Conservation (phyloP, 1,139 yeast species). For the Kazachstania sp. region DNA sequence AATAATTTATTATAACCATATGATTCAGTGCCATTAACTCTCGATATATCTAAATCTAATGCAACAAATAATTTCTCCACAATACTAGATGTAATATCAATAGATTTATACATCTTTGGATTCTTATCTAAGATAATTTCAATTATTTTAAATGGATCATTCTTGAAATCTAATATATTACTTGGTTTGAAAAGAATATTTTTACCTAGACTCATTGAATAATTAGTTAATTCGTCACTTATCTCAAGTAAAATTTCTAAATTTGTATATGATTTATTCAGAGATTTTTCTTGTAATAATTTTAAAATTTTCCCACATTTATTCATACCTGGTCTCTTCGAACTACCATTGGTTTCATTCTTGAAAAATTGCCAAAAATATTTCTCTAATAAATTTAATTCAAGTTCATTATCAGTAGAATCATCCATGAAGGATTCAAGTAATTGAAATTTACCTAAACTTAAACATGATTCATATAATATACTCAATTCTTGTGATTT, state of each 20-base stretch:
- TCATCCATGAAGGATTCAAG: slow-evolving; percentile 10
- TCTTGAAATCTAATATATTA: slow-evolving; percentile 29
- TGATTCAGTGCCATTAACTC: slow-evolving; percentile 3
- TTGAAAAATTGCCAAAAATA: slow-evolving; percentile 51
- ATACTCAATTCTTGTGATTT: slow-evolving; percentile 12
- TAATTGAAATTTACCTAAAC: slow-evolving; percentile 19
- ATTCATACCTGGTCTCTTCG: slow-evolving; percentile 39
- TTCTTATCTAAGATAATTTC: slow-evolving; percentile 48
- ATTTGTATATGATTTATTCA: slow-evolving; percentile 12
- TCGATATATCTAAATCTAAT: slow-evolving; percentile 15
- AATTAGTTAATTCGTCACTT: slow-evolving; percentile 30
- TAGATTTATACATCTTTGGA: slow-evolving; percentile 44
- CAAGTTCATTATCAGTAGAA: slow-evolving; percentile 3
- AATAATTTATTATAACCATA: slow-evolving; percentile 30
- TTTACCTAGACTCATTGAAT: slow-evolving; percentile 33
- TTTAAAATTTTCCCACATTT: slow-evolving; percentile 37
- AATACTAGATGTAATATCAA: slow-evolving; percentile 36
- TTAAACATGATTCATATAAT: slow-evolving; percentile 20
- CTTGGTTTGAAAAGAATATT: slow-evolving; percentile 36
- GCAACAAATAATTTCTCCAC: slow-evolving; percentile 36
- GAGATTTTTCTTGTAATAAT: slow-evolving; percentile 32
- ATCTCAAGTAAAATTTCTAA: slow-evolving; percentile 35
- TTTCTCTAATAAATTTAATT: slow-evolving; percentile 24
- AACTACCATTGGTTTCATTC: slow-evolving; percentile 43
- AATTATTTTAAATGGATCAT: slow-evolving; percentile 31